Evolutionary conservation across 768 basidiomycete genomes (phyloP).

Genomic region (Tricholoma bakamatsutake): DNA sequence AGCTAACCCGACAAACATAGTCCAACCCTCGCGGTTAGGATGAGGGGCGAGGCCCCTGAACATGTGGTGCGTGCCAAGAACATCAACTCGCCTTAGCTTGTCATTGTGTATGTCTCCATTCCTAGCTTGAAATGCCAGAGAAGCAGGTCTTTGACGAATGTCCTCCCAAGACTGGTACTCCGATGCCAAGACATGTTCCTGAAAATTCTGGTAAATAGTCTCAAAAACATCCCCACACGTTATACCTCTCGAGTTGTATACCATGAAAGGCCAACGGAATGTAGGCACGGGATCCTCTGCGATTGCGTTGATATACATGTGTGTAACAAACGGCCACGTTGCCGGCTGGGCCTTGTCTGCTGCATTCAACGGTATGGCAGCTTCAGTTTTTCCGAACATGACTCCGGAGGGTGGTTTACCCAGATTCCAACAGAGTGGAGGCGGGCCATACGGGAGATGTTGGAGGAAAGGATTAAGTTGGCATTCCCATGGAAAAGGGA

Average conservation of each 20-base stretch:
- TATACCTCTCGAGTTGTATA: conserved; percentile 40
- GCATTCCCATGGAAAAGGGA: conserved; percentile 43
- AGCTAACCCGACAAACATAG: conserved; percentile 22
- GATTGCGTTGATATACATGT: conserved; percentile 48
- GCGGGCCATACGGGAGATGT: conserved; percentile 34
- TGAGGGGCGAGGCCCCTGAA: conserved; percentile 52
- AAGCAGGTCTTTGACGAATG: conserved; percentile 26
- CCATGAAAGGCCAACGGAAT: conserved; percentile 54
- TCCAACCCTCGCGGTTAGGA: conserved; percentile 42
- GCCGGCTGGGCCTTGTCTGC: conserved; percentile 51
- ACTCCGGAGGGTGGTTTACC: conserved; percentile 19
- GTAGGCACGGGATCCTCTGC: conserved; percentile 43
- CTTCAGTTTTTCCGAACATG: conserved; percentile 24
- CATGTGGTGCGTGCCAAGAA: conserved; percentile 40
- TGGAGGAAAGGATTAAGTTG: conserved; percentile 54
- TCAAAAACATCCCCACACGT: conserved; percentile 45
- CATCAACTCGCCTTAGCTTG: conserved; percentile 35
- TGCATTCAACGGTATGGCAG: conserved; percentile 24
- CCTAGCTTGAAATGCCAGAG: conserved; percentile 24
- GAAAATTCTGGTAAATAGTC: conserved; percentile 41
- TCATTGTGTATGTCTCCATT: conserved; percentile 13
- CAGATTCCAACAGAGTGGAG: conserved; percentile 46
- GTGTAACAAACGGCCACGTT: conserved; percentile 54
- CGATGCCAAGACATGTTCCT: conserved; percentile 24
- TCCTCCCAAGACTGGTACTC: conserved; percentile 33